Evolutionary conservation across 78 protist species (phyloP).

Genomic region (Anaeramoeba flamelloides): DNA sequence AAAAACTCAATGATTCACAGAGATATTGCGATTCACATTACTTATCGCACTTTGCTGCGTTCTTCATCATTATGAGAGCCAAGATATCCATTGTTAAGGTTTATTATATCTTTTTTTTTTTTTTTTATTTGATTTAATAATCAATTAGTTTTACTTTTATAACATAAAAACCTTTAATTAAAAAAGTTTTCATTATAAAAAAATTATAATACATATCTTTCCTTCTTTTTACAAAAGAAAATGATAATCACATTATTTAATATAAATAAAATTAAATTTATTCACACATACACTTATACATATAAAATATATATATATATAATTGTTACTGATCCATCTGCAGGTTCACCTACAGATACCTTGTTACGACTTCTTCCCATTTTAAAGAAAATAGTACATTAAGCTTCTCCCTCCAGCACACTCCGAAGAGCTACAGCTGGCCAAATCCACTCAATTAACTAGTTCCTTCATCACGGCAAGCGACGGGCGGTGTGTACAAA

Average conservation of each 20-base stretch:
- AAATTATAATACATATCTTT: slow-evolving; percentile 1
- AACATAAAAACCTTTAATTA: neutral
- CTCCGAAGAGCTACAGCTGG: neutral
- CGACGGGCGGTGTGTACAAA: slow-evolving; percentile 84
- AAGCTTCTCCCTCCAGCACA: slow-evolving; percentile 13
- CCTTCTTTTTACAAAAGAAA: neutral
- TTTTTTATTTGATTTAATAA: slow-evolving; percentile 9
- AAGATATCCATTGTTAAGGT: slow-evolving; percentile 56
- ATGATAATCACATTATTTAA: neutral
- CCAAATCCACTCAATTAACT: slow-evolving; percentile 19
- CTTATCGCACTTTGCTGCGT: slow-evolving; percentile 66
- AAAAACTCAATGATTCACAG: slow-evolving; percentile 49
- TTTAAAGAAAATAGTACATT: slow-evolving; percentile 53
- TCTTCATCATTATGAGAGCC: slow-evolving; percentile 63
- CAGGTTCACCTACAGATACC: slow-evolving; percentile 70
- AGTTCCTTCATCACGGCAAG: slow-evolving; percentile 64
- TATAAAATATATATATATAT: slow-evolving; percentile 6
- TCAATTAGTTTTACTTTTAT: neutral
- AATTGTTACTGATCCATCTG: slow-evolving; percentile 56
- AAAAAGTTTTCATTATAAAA: neutral
- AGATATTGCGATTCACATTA: slow-evolving; percentile 54
- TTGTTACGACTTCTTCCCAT: slow-evolving; percentile 68
- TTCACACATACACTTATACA: slow-evolving; percentile 8
- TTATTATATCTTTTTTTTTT: slow-evolving; percentile 21
- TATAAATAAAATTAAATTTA: neutral